Percentiles rank a stretch among this genome's conserved stretches.
These are phyloP conservation scores for Amaranthus hypochondriacus DNA, from an alignment of 148 eudicot species.

Conservation along the genomic window DNA sequence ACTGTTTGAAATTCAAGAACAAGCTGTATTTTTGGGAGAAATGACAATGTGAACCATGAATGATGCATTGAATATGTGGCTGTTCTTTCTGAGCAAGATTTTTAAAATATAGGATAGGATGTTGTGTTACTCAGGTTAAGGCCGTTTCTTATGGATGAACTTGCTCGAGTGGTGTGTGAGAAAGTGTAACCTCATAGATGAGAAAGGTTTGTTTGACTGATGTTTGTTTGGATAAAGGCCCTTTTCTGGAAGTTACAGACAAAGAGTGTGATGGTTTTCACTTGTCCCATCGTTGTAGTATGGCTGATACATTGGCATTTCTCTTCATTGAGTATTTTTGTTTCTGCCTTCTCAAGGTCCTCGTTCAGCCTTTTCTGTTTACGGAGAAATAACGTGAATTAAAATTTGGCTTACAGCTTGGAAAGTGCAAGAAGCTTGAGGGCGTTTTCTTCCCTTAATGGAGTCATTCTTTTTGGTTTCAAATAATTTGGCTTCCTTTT, in stretches of 20 bases:
- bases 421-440: background rate
- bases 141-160: background rate
- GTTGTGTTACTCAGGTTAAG: background rate
- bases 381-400: background rate
- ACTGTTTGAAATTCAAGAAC: background rate
- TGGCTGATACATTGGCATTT: background rate
- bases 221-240: background rate
- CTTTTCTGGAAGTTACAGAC: too few species aligned
- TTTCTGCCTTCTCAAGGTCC: background rate
- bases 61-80: background rate
- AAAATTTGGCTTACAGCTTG: background rate
- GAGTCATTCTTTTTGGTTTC: background rate
- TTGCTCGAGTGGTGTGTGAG: background rate
- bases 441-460: background rate
- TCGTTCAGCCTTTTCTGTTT: background rate
- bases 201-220: background rate
- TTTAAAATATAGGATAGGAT: background rate
- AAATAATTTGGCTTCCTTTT: background rate
- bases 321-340: background rate
- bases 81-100: background rate
- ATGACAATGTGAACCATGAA: background rate
- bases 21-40: background rate
- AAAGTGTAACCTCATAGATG: background rate
- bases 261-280: too few species aligned
- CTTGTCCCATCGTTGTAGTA: background rate